Evolutionary conservation across 768 basidiomycete genomes (phyloP), one percentile per base, ranked within the genome.

Genomic region (Tricholoma bakamatsutake): DNA sequence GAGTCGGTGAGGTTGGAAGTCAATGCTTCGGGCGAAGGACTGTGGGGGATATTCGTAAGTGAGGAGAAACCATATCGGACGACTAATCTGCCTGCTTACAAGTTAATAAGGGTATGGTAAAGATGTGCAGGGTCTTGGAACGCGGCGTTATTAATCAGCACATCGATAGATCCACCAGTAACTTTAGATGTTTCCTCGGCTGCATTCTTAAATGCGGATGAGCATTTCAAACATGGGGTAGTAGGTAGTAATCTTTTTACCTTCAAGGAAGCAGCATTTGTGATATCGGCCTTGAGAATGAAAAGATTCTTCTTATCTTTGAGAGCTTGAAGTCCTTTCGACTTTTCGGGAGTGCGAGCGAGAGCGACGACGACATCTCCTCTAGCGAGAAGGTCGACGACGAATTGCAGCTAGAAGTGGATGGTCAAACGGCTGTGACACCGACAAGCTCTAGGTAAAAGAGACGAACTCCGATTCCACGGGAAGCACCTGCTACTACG

Each of bases 111-210:
- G 17, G 55, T 60, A 39, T 55, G 51, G 24, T 45, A 33, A 12
- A 12, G 15, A 21, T 55, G 51, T 13, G 54, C 52, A 21, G 47
- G 8, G 11, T 62, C 59, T 7, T 63, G 47, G 31, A 33, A 60
- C 5, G 62, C 71, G 12, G 71, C 74, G 52, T 75, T 75, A 58
- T 74, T 73, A 51, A 74, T 72, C 53, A 74, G 62, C 47, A 60
- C 62, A 57, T 74, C 73, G n/a, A 76, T 59, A 28, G 63, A 65
- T 11, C 71, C 70, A 17, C 71, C 68, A 1, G 69, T 70, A 47
- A 64, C 42, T n/a, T 57, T 64, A 1, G 62, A 59, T 1, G 67
- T 61, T 33, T 66, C 64, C 1, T 53, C 59, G 1, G 71, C 70
- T 3, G 70, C 72, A 2, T 35, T 52, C 72, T 73, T 37, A 28